Evolutionary conservation across 2,329 filamentous ascomycete species (phyloP).

Genomic region (Calonectria hongkongensis): DNA sequence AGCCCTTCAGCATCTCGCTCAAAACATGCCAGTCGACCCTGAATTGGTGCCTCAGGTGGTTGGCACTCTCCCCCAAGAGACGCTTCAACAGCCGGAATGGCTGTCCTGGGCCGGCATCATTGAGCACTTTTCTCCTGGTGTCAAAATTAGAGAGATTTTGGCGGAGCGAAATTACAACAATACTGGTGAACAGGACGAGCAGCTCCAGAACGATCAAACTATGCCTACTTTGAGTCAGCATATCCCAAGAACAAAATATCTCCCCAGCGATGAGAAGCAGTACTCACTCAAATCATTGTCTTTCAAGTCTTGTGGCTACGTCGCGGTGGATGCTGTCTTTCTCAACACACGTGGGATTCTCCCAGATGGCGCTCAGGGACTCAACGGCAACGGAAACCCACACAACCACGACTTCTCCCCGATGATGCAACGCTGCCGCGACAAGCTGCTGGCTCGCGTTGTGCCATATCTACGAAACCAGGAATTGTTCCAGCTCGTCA

Average conservation of each 20-base stretch:
- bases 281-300: constrained; percentile 64
- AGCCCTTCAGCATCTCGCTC: constrained; percentile 27
- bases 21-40: constrained; percentile 23
- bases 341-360: constrained; percentile 63
- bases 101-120: constrained; percentile 66
- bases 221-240: constrained; percentile 39
- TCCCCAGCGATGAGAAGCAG: constrained; percentile 53
- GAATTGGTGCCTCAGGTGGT: constrained; percentile 31
- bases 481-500: constrained; percentile 57
- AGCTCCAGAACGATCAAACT: constrained; percentile 34
- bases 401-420: constrained; percentile 50
- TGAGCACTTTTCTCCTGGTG: constrained; percentile 63
- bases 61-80: constrained; percentile 36
- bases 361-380: constrained; percentile 48
- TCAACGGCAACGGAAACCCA: constrained; percentile 50
- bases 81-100: constrained; percentile 54
- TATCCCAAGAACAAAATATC: constrained; percentile 50
- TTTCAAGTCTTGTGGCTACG: constrained; percentile 79
- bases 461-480: constrained; percentile 53
- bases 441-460: constrained; percentile 61
- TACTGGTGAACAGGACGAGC: constrained; percentile 2
- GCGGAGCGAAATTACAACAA: constrained; percentile 31
- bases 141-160: constrained; percentile 56
- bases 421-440: constrained; percentile 61
- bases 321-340: constrained; percentile 61